phyloP scores from a whole-genome alignment of 1,284 basidiomycete genomes.

The Cutaneotrichosporon daszewskae region DNA sequence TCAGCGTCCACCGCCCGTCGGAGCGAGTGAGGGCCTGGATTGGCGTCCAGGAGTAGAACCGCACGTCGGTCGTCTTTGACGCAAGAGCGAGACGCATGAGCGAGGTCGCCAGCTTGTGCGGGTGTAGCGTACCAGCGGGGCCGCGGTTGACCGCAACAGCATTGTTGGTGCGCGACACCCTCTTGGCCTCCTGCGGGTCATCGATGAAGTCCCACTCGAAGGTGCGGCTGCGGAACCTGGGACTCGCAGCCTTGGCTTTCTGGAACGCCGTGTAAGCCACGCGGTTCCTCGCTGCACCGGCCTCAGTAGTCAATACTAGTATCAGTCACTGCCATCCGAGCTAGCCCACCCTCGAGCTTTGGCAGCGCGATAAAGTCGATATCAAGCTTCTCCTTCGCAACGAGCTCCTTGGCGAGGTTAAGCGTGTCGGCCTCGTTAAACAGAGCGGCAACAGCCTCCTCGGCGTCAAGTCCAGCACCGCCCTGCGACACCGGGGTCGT shows the following conservation, averaged over 20 bases:
- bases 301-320: not conserved
- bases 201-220: not conserved
- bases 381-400: constrained; percentile 22
- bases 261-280: not conserved
- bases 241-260: not conserved
- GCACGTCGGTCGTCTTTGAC: not conserved
- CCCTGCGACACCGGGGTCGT: constrained; percentile 23
- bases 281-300: not conserved
- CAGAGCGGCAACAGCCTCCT: constrained; percentile 49
- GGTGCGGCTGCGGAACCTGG: not conserved
- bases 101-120: constrained; percentile 8
- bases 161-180: not conserved
- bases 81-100: constrained; percentile 8
- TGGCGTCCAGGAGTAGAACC: constrained; percentile 12
- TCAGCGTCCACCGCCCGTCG: constrained; percentile 3
- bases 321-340: not conserved
- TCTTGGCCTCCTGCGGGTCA: not conserved
- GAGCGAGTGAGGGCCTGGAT: not conserved
- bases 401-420: constrained; percentile 62
- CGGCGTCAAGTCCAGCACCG: constrained; percentile 37
- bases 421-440: constrained; percentile 61
- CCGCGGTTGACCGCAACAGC: constrained; percentile 2
- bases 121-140: constrained; percentile 9
- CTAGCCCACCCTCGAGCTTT: constrained; percentile 26
- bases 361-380: constrained; percentile 27